phyloP scores from a whole-genome alignment of 371 early-diverging fungal species.

The Mucor irregularis region DNA sequence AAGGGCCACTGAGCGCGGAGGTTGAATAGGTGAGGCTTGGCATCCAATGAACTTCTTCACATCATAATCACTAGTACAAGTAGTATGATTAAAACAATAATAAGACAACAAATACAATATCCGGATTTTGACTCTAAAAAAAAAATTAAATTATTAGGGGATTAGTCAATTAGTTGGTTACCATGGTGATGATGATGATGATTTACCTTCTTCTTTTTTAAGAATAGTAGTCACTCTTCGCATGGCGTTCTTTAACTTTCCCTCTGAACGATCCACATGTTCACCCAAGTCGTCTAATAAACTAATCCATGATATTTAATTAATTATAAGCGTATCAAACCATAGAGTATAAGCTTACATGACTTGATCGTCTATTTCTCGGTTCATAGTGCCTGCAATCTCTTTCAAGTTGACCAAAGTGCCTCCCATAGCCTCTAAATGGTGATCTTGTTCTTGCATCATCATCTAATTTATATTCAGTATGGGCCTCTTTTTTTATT shows the following conservation, averaged over 20 bases:
- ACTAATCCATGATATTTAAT: slow-evolving; percentile 23
- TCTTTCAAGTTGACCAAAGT: slow-evolving; percentile 62
- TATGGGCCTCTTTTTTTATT: background rate
- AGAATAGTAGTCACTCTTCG: slow-evolving; percentile 53
- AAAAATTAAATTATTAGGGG: too few species aligned
- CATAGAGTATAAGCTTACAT: slow-evolving; percentile 30
- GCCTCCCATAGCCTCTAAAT: slow-evolving; percentile 60
- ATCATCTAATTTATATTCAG: slow-evolving; percentile 40
- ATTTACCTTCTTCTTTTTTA: slow-evolving; percentile 62
- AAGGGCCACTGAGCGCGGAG: background rate
- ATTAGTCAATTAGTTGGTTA: too few species aligned
- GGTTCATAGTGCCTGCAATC: slow-evolving; percentile 64
- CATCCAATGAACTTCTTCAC: slow-evolving; percentile 25
- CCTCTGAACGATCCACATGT: slow-evolving; percentile 56
- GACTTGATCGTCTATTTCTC: slow-evolving; percentile 62
- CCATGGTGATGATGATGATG: too few species aligned
- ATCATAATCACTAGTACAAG: slow-evolving; percentile 54
- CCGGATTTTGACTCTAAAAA: slow-evolving; percentile 62
- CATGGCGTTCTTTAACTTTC: slow-evolving; percentile 56
- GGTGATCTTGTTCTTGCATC: slow-evolving; percentile 64
- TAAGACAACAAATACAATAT: slow-evolving; percentile 63
- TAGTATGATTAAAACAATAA: slow-evolving; percentile 58
- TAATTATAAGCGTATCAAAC: background rate
- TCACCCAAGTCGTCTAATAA: slow-evolving; percentile 62
- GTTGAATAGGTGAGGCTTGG: background rate